Conservation (phyloP, 1,284 basidiomycete genomes). For the Serendipita sp. region DNA sequence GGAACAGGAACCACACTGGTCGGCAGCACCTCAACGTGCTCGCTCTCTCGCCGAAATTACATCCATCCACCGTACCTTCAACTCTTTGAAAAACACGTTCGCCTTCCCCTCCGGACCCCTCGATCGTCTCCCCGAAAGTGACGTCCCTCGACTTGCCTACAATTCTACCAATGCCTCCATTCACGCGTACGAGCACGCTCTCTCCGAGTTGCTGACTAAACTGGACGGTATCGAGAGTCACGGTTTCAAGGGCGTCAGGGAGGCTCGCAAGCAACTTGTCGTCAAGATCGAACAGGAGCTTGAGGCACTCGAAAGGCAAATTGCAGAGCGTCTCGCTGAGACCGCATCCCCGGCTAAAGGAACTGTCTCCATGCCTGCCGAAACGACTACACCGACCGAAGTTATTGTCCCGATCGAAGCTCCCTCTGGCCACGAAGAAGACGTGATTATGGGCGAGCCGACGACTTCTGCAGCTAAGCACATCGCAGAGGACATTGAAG, state of each 20-base stretch:
- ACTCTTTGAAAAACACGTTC: not conserved
- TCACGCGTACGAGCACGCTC: slow-evolving; percentile 41
- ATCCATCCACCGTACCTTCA: not conserved
- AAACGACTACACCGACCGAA: not conserved
- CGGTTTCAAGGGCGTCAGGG: slow-evolving; percentile 42
- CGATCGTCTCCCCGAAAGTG: not conserved
- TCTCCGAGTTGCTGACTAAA: slow-evolving; percentile 45
- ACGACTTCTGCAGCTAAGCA: no score
- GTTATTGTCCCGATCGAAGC: no score
- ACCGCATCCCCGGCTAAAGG: not conserved
- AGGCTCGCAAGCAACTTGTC: slow-evolving; percentile 44
- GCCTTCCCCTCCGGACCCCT: not conserved
- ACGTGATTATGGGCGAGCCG: no score
- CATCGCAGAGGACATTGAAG: no score
- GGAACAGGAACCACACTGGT: not conserved
- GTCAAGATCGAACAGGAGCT: slow-evolving; percentile 47
- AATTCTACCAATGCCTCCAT: slow-evolving; percentile 40
- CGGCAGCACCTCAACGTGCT: not conserved
- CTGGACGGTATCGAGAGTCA: slow-evolving; percentile 54
- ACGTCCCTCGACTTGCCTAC: slow-evolving; percentile 27
- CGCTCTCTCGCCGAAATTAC: not conserved
- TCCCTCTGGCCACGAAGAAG: no score
- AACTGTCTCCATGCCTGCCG: not conserved
- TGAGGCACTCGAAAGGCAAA: slow-evolving; percentile 31
- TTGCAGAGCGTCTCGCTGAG: slow-evolving; percentile 18